These are phyloP conservation scores for Trichoderma orchidacearum DNA, from an alignment of 495 filamentous ascomycete genomes.

Conservation along the genomic window DNA sequence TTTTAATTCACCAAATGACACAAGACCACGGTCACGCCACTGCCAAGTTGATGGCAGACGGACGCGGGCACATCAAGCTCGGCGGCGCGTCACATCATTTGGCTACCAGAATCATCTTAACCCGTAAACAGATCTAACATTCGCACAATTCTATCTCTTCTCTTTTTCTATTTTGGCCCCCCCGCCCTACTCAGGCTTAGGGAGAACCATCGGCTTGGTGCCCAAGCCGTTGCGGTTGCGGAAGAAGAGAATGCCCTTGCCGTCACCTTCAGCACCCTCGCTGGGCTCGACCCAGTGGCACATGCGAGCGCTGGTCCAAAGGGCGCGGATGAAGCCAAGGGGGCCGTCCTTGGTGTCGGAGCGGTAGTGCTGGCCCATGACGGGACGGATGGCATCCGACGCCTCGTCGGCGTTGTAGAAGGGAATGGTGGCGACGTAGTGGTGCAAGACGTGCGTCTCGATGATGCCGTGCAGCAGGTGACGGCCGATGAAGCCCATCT, in stretches of 20 bases:
- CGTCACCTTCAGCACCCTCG: conserved; percentile 51
- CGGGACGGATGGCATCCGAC: conserved; percentile 64
- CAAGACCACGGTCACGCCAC: not conserved
- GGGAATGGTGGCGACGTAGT: conserved; percentile 73
- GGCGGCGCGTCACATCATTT: not conserved
- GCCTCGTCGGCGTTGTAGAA: conserved; percentile 90
- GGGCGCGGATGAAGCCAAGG: conserved; percentile 46
- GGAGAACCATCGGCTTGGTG: conserved; percentile 41
- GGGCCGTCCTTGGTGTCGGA: conserved; percentile 48
- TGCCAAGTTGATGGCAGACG: not conserved
- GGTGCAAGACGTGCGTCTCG: conserved; percentile 85
- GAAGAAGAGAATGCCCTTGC: conserved; percentile 55
- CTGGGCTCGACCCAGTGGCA: conserved; percentile 65
- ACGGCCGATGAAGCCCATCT: conserved; percentile 80
- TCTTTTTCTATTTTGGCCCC: not conserved
- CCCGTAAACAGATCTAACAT: not conserved
- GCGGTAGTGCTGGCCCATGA: conserved; percentile 75
- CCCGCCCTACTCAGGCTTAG: not conserved
- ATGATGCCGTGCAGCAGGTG: conserved; percentile 82
- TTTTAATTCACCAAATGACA: not conserved
- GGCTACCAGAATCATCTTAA: not conserved
- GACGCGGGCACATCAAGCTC: not conserved
- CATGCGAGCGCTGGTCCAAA: conserved; percentile 52
- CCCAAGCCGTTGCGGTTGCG: conserved; percentile 67
- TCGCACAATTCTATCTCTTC: not conserved